Conservation (phyloP, 1,284 basidiomycete species). For the Moniliella sp. region DNA sequence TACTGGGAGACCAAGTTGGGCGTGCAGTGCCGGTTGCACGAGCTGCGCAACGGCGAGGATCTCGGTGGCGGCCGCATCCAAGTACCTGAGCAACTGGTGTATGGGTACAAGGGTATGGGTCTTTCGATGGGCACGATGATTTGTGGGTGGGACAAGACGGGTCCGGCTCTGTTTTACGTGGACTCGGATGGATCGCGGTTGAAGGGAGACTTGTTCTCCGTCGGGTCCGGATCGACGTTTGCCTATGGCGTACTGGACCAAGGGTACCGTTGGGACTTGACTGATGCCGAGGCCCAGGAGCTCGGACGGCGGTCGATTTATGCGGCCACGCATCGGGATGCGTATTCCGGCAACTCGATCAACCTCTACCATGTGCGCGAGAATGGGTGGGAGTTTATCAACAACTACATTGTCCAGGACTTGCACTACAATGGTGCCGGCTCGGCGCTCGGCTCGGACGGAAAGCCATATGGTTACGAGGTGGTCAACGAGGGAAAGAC, state of each 20-base stretch:
- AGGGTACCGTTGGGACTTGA: conserved; percentile 78
- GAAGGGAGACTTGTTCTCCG: conserved; percentile 89
- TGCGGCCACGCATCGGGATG: conserved; percentile 78
- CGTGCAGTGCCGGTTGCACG: conserved; percentile 86
- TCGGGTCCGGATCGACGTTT: conserved; percentile 91
- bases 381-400: conserved; percentile 46
- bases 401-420: conserved; percentile 27
- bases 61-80: conserved; percentile 90
- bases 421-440: conserved; percentile 19
- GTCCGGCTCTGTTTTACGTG: conserved; percentile 89
- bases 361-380: conserved; percentile 90
- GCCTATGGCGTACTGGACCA: conserved; percentile 96
- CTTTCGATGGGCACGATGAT: conserved; percentile 99
- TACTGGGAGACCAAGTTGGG: conserved; percentile 62
- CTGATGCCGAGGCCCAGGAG: conserved; percentile 81
- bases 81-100: conserved; percentile 94
- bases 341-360: conserved; percentile 63
- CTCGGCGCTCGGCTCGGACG: conserved; percentile 20
- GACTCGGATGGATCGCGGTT: conserved; percentile 88
- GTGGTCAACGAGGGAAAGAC: no score
- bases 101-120: conserved; percentile 96
- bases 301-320: conserved; percentile 83
- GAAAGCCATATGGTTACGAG: conserved; percentile 28
- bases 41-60: conserved; percentile 94
- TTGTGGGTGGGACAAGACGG: conserved; percentile 98